Conservation (phyloP, 1,284 basidiomycete genomes). For the Schizophyllum commune region DNA sequence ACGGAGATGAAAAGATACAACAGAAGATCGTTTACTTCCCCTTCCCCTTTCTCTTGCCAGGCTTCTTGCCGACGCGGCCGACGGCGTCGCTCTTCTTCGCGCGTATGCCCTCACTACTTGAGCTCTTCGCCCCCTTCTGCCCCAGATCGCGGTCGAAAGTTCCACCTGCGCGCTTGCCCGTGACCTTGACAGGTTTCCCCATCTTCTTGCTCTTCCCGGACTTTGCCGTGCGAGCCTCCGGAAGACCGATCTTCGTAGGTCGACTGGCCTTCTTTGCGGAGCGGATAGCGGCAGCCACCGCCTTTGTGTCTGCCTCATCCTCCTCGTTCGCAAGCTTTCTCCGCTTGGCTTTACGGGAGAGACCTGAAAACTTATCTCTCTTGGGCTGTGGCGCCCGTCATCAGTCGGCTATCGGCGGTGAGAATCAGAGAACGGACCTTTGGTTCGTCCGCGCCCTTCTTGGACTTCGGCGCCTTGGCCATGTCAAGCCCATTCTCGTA, state of each 20-base stretch:
- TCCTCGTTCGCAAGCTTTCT: slow-evolving; percentile 80
- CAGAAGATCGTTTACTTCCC: too few relatives aligned
- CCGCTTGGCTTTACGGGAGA: slow-evolving; percentile 79
- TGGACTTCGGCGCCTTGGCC: slow-evolving; percentile 19
- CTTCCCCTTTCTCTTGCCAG: slow-evolving; percentile 16
- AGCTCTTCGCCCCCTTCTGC: slow-evolving; percentile 20
- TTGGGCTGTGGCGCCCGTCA: slow-evolving; percentile 50
- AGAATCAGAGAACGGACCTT: slow-evolving; percentile 14
- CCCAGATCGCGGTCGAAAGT: slow-evolving; percentile 38
- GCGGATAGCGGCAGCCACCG: slow-evolving; percentile 70
- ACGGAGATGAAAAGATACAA: too few relatives aligned
- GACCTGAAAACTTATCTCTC: slow-evolving; percentile 76
- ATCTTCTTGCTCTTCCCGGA: slow-evolving; percentile 12
- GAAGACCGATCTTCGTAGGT: slow-evolving; percentile 36
- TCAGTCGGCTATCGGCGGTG: slow-evolving; percentile 2
- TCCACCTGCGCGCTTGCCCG: slow-evolving; percentile 17
- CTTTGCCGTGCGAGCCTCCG: slow-evolving; percentile 14
- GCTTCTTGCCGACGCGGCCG: slow-evolving; percentile 45
- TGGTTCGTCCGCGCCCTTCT: slow-evolving; percentile 21
- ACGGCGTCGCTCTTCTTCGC: slow-evolving; percentile 42
- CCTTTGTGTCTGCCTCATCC: slow-evolving; percentile 51
- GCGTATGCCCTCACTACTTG: slow-evolving; percentile 38
- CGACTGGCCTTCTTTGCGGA: slow-evolving; percentile 74
- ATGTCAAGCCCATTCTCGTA: slow-evolving; percentile 51
- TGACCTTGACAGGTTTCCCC: slow-evolving; percentile 17